Evolutionary conservation across 2,329 filamentous ascomycete genomes (phyloP), one percentile per base, ranked within the genome.

Genomic region (Cadophora sp.): DNA sequence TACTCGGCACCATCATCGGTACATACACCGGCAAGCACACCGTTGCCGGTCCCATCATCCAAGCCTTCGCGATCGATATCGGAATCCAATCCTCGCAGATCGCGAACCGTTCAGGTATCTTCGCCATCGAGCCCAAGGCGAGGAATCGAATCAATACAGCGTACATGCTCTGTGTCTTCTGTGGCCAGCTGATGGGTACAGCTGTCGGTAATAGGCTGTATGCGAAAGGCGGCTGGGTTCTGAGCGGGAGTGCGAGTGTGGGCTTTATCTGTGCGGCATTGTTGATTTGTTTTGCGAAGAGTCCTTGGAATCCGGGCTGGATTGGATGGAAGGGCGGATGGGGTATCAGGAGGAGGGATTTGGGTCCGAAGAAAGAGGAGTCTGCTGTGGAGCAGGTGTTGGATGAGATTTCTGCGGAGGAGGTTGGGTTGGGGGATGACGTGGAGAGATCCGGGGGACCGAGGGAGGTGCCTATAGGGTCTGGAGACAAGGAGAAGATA

Each of bases 121-220:
- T 92, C 72, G 79, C 81, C 1, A 87, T 95, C 24, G 89, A 91
- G 62, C 88, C 91, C 0, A 89, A 87, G 67, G 89, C 89, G 0
- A 80, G 91, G 4, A 96, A 94, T 78, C 80, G 92, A 3, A 85
- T 95, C 27, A 96, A 96, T 75, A 94, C 92, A 0, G 91, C 89
- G 0, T 96, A 93, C 74, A 96, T 95, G 92, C 84, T 94, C 0
- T 83, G 85, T 8, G 88, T 87, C 0, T 95, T 95, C 73, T 87
- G 85, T 33, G 92, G 92, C 0, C 92, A 96, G 80, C 74, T 96
- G 56, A 89, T 89, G 1, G 92, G 92, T 0, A 90, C 88, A 0
- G 82, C 85, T 1, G 85, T 86, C 0, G 85, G 85, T 0, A 87
- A 85, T 68, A 79, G 82, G 53, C 76, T 89, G 14, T 89, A 86